These are phyloP conservation scores for Lyophyllum shimeji DNA, from an alignment of 768 basidiomycete genomes.

Conservation along the genomic window DNA sequence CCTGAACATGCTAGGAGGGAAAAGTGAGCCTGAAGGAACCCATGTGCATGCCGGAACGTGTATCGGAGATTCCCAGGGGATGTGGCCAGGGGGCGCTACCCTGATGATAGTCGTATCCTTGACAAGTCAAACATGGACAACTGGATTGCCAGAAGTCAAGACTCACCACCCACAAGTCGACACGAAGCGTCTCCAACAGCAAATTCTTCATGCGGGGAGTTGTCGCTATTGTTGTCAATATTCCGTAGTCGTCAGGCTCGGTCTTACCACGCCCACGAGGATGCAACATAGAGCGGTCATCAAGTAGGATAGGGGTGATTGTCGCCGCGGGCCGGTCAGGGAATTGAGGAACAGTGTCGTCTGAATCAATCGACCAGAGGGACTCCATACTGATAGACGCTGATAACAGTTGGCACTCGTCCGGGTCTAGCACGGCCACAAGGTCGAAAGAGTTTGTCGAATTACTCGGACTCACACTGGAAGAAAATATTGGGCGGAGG, in stretches of 20 bases:
- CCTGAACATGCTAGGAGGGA: slow-evolving; percentile 11
- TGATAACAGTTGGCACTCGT: slow-evolving; percentile 13
- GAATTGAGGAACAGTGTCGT: slow-evolving; percentile 16
- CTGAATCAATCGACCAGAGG: slow-evolving; percentile 16
- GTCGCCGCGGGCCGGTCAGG: slow-evolving; percentile 11
- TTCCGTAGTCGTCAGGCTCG: slow-evolving; percentile 2
- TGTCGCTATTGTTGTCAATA: slow-evolving; percentile 13
- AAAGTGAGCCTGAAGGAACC: slow-evolving; percentile 17
- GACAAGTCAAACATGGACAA: background rate
- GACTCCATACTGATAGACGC: slow-evolving; percentile 16
- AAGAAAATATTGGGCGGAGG: background rate
- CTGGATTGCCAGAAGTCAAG: background rate
- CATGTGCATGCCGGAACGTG: slow-evolving; percentile 5
- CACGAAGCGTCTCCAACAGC: slow-evolving; percentile 11
- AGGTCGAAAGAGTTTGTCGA: slow-evolving; percentile 13
- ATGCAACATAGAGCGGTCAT: slow-evolving; percentile 9
- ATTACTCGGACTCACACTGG: slow-evolving; percentile 8
- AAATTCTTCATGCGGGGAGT: slow-evolving; percentile 12
- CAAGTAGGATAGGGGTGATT: slow-evolving; percentile 11
- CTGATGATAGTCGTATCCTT: slow-evolving; percentile 10
- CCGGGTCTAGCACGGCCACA: slow-evolving; percentile 5
- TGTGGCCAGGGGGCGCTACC: slow-evolving; percentile 11
- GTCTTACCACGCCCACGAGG: slow-evolving; percentile 9
- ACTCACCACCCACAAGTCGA: slow-evolving; percentile 18
- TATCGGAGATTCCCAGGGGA: slow-evolving; percentile 12